Conservation (phyloP, 1,139 yeast genomes). For the Hansenula sp. region DNA sequence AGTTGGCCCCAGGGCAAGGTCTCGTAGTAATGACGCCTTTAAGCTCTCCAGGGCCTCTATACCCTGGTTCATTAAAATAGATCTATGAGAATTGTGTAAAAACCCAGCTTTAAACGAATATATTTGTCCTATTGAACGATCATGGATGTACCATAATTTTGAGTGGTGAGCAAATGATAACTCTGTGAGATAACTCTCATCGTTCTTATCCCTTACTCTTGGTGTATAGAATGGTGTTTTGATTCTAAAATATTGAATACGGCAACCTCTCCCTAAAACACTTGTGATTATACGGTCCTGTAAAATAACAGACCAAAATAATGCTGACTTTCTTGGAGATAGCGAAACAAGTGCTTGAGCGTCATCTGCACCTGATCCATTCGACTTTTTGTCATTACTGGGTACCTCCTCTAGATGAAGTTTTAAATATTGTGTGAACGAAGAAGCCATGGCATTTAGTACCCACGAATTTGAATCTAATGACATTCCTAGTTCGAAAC, state of each 20-base stretch:
- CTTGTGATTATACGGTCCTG: conserved; percentile 27
- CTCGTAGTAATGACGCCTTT: conserved; percentile 10
- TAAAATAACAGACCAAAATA: conserved; percentile 26
- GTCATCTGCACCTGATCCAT: no score
- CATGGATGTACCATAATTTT: conserved; percentile 27
- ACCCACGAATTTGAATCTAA: conserved; percentile 19
- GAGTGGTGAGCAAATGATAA: conserved; percentile 22
- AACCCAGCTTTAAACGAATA: conserved; percentile 24
- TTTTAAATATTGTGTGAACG: conserved; percentile 17
- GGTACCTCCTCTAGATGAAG: conserved; percentile 11
- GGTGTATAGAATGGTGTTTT: conserved; percentile 20
- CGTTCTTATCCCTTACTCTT: background rate
- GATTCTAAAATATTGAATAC: conserved; percentile 23
- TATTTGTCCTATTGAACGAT: conserved; percentile 25
- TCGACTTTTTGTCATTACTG: no score
- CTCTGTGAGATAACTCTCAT: conserved; percentile 15
- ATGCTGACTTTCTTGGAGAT: conserved; percentile 11
- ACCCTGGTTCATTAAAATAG: conserved; percentile 17
- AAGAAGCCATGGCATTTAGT: conserved; percentile 16
- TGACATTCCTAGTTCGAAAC: conserved; percentile 17
- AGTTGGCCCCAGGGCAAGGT: background rate
- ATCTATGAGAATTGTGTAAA: conserved; percentile 19
- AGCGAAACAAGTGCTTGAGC: conserved; percentile 3
- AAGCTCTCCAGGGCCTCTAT: conserved; percentile 12
- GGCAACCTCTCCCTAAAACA: conserved; percentile 26